Evolutionary conservation across 768 basidiomycete species (phyloP), one percentile per base, ranked within the genome.

Genomic region (Atractiella rhizophila): DNA sequence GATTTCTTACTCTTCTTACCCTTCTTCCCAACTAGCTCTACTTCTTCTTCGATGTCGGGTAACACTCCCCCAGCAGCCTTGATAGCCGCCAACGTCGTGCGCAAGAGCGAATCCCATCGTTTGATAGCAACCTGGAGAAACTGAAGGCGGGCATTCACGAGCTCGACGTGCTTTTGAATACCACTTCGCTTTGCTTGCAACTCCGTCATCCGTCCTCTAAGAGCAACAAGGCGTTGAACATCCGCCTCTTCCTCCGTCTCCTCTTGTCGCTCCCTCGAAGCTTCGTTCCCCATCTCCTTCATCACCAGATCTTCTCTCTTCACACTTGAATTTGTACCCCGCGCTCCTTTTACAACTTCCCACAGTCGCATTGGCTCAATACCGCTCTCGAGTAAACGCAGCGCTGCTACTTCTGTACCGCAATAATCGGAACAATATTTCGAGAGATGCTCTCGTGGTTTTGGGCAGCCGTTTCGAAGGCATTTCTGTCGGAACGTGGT

Each of bases 371-470:
- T 37, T 19, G 48, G 48, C 29, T 50, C 27, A 24, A 48, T 33
- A 12, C 73, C 73, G 16, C 73, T 73, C 10, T 67, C 60, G 67
- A 70, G 77, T 28, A 61, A 62, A 20, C 68, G 74, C 48, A 68
- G 68, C 3, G 51, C 46, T 16, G 46, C 48, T 36, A 51, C 56
- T 19, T 45, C 47, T 46, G 77, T 61, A 11, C 82, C 82, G 48
- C 82, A 88, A 46, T 76, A 77, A 39, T 80, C 75, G 12, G 79
- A 82, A 56, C 82, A 88, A 56, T 82, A 88, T 56, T 86, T 86
- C 19, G 81, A 85, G 52, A 82, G 74, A 2, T 68, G 68, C 19
- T 76, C 74, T 6, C 76, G 71, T 9, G 82, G 74, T 46, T 71
- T 74, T 55, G 76, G 76, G 53, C 82, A 88, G 2, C 73, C 48